phyloP scores from a whole-genome alignment of 331 rosid species.

The Dryas integrifolia region DNA sequence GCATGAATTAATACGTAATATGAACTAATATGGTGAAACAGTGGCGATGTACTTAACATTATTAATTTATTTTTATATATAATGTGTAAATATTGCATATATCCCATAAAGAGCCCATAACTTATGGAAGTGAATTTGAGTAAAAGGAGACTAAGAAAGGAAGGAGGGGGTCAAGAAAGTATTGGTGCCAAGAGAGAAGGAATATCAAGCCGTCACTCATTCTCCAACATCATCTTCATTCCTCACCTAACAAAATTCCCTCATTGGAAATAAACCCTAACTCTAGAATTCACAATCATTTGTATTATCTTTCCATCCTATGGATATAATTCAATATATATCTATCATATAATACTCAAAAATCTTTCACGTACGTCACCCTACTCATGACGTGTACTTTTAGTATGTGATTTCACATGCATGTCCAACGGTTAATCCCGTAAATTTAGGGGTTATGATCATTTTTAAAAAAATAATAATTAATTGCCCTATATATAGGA shows the following conservation, averaged over 20 bases:
- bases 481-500: background rate
- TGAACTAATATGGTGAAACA: too few relatives aligned
- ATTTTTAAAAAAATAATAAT: background rate
- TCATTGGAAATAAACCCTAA: slow-evolving; percentile 57
- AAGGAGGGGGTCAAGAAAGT: background rate
- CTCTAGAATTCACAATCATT: slow-evolving; percentile 58
- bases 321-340: slow-evolving; percentile 20
- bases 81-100: background rate
- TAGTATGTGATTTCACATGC: slow-evolving; percentile 31
- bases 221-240: slow-evolving; percentile 60
- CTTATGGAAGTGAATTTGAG: slow-evolving; percentile 40
- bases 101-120: slow-evolving; percentile 19
- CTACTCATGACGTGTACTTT: slow-evolving; percentile 49
- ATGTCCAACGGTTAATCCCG: slow-evolving; percentile 40
- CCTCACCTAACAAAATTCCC: slow-evolving; percentile 68
- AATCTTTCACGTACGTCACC: slow-evolving; percentile 69
- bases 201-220: slow-evolving; percentile 98
- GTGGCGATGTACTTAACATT: too few relatives aligned
- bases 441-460: slow-evolving; percentile 38
- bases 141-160: slow-evolving; percentile 21
- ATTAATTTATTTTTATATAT: too few relatives aligned
- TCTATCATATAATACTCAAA: slow-evolving; percentile 47
- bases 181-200: slow-evolving; percentile 35
- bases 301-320: slow-evolving; percentile 23
- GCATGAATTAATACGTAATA: too few relatives aligned